Percentiles rank a stretch among this genome's conserved stretches.
Evolutionary conservation across 345 rosid species (phyloP).

Genomic region (Alliaria petiolata): DNA sequence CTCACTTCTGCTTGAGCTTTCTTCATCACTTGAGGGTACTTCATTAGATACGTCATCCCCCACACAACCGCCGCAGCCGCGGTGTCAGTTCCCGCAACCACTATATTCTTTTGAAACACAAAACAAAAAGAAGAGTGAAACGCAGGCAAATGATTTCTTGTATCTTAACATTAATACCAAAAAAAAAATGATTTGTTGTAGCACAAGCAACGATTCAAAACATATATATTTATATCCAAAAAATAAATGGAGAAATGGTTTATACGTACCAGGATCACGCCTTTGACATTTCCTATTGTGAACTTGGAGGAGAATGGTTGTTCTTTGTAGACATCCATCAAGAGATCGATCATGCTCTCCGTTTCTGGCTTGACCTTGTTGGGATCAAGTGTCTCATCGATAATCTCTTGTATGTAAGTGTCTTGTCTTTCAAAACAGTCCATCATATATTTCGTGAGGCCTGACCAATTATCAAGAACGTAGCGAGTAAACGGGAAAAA

Average conservation of each 20-base stretch:
- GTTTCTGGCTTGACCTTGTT: constrained; percentile 31
- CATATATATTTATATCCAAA: too few relatives aligned
- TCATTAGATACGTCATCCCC: constrained; percentile 39
- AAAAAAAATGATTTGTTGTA: too few relatives aligned
- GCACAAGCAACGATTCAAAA: not conserved
- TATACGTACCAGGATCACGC: constrained; percentile 19
- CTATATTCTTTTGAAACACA: constrained; percentile 20
- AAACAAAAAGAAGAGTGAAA: not conserved
- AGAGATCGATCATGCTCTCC: constrained; percentile 34
- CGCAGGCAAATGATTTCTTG: not conserved
- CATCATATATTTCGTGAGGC: constrained; percentile 25
- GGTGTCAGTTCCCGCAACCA: constrained; percentile 32
- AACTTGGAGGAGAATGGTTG: constrained; percentile 27
- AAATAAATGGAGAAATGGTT: not conserved
- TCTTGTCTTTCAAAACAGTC: constrained; percentile 28
- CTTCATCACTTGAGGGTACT: constrained; percentile 31
- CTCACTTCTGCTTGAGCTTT: constrained; percentile 32
- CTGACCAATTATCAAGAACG: constrained; percentile 28
- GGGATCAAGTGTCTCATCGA: constrained; percentile 33
- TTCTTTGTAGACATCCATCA: constrained; percentile 13
- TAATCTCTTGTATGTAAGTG: constrained; percentile 26
- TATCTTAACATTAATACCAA: too few relatives aligned
- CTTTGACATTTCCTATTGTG: constrained; percentile 33
- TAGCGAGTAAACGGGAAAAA: constrained; percentile 25
- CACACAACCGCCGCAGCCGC: constrained; percentile 36